phyloP scores from a whole-genome alignment of 1,139 yeast species.

The Petasospora fabianii region DNA sequence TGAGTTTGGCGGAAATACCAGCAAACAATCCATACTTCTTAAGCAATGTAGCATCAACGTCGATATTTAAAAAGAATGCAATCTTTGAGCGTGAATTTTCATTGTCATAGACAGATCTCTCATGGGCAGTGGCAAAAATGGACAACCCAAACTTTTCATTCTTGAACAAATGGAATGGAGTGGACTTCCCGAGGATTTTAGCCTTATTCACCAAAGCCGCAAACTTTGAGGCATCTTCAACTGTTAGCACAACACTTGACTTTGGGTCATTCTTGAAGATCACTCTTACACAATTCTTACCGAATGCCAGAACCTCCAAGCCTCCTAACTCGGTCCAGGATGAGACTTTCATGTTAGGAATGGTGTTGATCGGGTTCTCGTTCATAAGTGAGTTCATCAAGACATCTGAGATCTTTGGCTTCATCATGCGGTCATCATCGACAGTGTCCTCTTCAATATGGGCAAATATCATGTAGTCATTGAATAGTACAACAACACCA shows the following conservation, averaged over 20 bases:
- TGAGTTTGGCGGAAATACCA: constrained; percentile 43
- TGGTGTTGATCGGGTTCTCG: constrained; percentile 69
- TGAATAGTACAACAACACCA: constrained; percentile 70
- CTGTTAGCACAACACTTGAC: constrained; percentile 26
- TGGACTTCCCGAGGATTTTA: constrained; percentile 68
- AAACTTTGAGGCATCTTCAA: constrained; percentile 42
- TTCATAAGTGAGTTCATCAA: constrained; percentile 87
- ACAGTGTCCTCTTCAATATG: constrained; percentile 33
- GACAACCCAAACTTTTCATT: constrained; percentile 39
- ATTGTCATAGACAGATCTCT: constrained; percentile 47
- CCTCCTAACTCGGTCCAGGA: constrained; percentile 68
- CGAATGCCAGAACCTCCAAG: constrained; percentile 44
- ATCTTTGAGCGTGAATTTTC: constrained; percentile 64
- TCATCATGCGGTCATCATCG: constrained; percentile 36
- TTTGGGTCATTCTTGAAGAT: constrained; percentile 21
- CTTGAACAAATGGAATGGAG: constrained; percentile 83
- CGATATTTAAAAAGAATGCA: constrained; percentile 59
- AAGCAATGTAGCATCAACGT: constrained; percentile 34
- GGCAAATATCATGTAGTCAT: constrained; percentile 70
- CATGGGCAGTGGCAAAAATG: constrained; percentile 80
- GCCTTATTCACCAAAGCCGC: constrained; percentile 74
- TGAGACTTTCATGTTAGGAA: constrained; percentile 67
- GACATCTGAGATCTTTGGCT: constrained; percentile 70
- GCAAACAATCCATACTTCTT: constrained; percentile 39
- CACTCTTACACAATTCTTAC: constrained; percentile 32